Percentiles rank a stretch among this genome's conserved stretches.
Conservation (phyloP, 2,329 filamentous ascomycete species). For the Fusarium poae region DNA sequence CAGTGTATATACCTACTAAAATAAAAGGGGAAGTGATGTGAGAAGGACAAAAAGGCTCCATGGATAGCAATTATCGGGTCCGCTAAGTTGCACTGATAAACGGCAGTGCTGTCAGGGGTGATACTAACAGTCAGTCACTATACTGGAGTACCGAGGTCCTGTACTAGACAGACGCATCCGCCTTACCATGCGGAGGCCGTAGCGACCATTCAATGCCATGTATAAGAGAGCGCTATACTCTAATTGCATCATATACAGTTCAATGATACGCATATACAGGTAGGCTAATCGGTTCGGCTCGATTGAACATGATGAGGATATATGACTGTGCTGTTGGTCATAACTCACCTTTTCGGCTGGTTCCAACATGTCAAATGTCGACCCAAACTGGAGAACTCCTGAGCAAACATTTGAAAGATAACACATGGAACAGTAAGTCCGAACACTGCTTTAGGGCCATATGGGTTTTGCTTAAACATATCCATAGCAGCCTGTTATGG, state of each 20-base stretch:
- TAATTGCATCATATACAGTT: neutral
- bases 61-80: neutral
- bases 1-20: neutral
- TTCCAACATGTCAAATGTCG: neutral
- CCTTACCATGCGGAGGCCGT: neutral
- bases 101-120: neutral
- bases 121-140: neutral
- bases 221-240: neutral
- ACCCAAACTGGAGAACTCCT: neutral
- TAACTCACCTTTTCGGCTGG: neutral
- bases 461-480: neutral
- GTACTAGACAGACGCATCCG: neutral
- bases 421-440: neutral
- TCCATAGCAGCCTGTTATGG: neutral
- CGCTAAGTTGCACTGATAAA: neutral
- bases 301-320: too few relatives aligned
- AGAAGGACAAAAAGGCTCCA: neutral
- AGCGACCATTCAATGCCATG: neutral
- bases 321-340: neutral
- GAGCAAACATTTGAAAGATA: neutral
- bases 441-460: neutral
- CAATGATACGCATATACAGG: too few relatives aligned
- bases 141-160: neutral
- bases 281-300: too few relatives aligned
- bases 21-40: neutral